Base-by-base conservation (phyloP, 2,329 filamentous ascomycete genomes). In the Lachnellula suecica region DNA sequence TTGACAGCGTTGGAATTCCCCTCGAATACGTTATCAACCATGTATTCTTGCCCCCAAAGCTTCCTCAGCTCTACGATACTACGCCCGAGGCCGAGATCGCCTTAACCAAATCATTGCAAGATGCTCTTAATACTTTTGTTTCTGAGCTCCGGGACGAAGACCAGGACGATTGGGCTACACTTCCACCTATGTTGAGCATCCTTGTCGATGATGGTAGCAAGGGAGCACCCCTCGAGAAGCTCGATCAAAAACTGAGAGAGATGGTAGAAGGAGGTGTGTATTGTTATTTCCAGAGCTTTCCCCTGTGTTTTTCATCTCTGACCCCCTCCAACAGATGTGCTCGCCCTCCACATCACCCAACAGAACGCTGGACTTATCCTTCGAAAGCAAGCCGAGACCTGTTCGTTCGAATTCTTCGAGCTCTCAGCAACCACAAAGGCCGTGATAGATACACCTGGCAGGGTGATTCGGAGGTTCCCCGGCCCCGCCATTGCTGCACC, bases 341-440 rank as follows among this genome's bases (percentile, higher is more conserved):
- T 77, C 4, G 68, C 71, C 0, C 58, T 79, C 4, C 65, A 76
- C 43, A 62, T 75, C 23, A 40, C 66, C 63, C 20, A 65, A 59
- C 75, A 79, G 53, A 79, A 79, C 56, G 71, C 74, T 2, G 74
- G 66, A 0, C 44, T 79, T 0, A 49, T 79, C 2, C 58, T 77
- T 22, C 67, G 66, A 4, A 65, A 61, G 38, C 46, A 52, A 49
- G 23, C 15, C 1, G 46, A 61, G 10, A 49, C 61, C 20, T 53
- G 61, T 7, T 56, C 71, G 2, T 62, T 73, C 4, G 73, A 78
- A 56, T 64, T 66, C 0, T 79, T 78, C 40, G 76, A 79, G 54
- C 62, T 76, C 0, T 74, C 73, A 1, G 69, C 76, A 1, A 58
- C 52, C 0, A 72, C 72, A 23, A 53, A 63, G 7, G 53, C 63